These are phyloP conservation scores for Arabidopsis thaliana DNA, from an alignment of 345 rosid genomes.

Conservation along the genomic window TAIR10.1 NC_003074.8:3554001-3554500, in stretches of 20 bases:
- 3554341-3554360: slow-evolving; percentile 62
- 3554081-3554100: slow-evolving; percentile 72
- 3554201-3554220: slow-evolving; percentile 66
- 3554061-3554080: slow-evolving; percentile 62
- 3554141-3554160: slow-evolving; percentile 48
- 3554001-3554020: slow-evolving; percentile 77
- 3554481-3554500: slow-evolving; percentile 76
- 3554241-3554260: slow-evolving; percentile 76
- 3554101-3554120: slow-evolving; percentile 57
- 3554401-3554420: slow-evolving; percentile 71
- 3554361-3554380: slow-evolving; percentile 65
- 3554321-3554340: slow-evolving; percentile 61
- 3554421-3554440: slow-evolving; percentile 93
- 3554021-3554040: slow-evolving; percentile 62
- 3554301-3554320: slow-evolving; percentile 61
- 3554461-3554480: slow-evolving; percentile 84
- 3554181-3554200: slow-evolving; percentile 52
- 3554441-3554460: slow-evolving; percentile 80
- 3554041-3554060: slow-evolving; percentile 93
- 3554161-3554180: slow-evolving; percentile 28
- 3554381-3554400: slow-evolving; percentile 63
- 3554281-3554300: slow-evolving; percentile 55
- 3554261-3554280: slow-evolving; percentile 79
- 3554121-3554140: slow-evolving; percentile 67
- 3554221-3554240: slow-evolving; percentile 81